These are phyloP conservation scores for Speleostelium caveatum DNA, from an alignment of 78 protist genomes.

Conservation along the genomic window DNA sequence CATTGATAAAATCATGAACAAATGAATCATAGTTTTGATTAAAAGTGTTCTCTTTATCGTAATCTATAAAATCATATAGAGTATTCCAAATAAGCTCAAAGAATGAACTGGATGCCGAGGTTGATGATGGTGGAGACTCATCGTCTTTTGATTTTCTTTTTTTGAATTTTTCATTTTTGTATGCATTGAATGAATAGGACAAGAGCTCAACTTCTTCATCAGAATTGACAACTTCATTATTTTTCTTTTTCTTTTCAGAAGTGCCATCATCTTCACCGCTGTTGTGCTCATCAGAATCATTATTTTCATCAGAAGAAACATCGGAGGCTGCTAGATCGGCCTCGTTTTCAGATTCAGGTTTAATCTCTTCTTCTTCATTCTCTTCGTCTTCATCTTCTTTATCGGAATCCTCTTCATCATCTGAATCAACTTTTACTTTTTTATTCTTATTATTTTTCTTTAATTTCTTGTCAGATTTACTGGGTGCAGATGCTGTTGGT, in stretches of 20 bases:
- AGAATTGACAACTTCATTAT: too few species aligned
- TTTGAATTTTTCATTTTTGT: too few species aligned
- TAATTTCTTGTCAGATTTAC: too few species aligned
- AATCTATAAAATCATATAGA: background rate
- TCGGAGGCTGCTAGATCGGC: background rate
- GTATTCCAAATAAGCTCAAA: slow-evolving; percentile 29
- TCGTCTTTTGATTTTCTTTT: too few species aligned
- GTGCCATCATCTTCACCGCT: slow-evolving; percentile 15
- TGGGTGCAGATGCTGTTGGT: too few species aligned
- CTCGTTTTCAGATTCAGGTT: background rate
- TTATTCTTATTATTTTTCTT: background rate
- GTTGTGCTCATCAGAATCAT: background rate
- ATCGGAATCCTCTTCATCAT: slow-evolving; percentile 1
- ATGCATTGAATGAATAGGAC: too few species aligned
- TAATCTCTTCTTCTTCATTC: slow-evolving; percentile 7
- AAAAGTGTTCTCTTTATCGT: background rate
- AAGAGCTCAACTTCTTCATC: too few species aligned
- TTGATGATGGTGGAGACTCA: too few species aligned
- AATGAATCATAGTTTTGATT: background rate
- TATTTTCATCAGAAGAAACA: background rate
- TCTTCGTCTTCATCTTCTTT: background rate
- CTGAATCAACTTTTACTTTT: background rate
- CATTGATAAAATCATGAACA: slow-evolving; percentile 31
- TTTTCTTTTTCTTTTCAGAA: too few species aligned
- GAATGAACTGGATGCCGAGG: background rate